These are phyloP conservation scores for Vitellaria paradoxa DNA, from an alignment of 179 eudicot genomes.

Conservation along the genomic window DNA sequence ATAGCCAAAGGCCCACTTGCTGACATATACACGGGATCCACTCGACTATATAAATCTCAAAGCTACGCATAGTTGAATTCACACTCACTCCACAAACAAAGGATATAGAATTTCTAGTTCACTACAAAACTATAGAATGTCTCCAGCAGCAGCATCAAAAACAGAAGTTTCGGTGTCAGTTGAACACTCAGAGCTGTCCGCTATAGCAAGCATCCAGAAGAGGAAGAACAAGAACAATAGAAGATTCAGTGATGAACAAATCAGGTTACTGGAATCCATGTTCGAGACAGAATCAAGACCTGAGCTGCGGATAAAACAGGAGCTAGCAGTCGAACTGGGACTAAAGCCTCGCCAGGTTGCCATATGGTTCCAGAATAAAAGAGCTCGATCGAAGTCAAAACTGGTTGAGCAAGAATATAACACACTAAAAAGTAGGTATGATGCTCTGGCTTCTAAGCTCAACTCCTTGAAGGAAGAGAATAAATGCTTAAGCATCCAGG, in stretches of 20 bases:
- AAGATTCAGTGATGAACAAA: background rate
- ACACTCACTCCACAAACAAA: no score
- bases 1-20: no score
- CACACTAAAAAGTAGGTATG: constrained; percentile 27
- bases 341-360: constrained; percentile 9
- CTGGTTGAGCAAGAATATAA: constrained; percentile 42
- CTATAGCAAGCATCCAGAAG: constrained; percentile 13
- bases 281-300: constrained; percentile 46
- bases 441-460: constrained; percentile 34
- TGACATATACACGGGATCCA: no score
- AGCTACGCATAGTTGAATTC: no score
- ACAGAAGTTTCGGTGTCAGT: background rate
- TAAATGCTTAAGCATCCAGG: constrained; percentile 37
- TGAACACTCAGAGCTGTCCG: background rate
- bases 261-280: constrained; percentile 29
- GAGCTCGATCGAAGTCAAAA: constrained; percentile 53
- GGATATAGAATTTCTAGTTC: no score
- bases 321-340: constrained; percentile 44
- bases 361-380: constrained; percentile 17
- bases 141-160: background rate
- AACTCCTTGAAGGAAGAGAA: constrained; percentile 39
- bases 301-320: constrained; percentile 39
- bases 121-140: no score
- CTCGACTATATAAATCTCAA: no score
- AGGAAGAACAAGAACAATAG: constrained; percentile 22